Percentiles rank a stretch among this genome's conserved stretches.
phyloP scores from a whole-genome alignment of 495 filamentous ascomycete genomes.

The Aspergillus conjunctus region DNA sequence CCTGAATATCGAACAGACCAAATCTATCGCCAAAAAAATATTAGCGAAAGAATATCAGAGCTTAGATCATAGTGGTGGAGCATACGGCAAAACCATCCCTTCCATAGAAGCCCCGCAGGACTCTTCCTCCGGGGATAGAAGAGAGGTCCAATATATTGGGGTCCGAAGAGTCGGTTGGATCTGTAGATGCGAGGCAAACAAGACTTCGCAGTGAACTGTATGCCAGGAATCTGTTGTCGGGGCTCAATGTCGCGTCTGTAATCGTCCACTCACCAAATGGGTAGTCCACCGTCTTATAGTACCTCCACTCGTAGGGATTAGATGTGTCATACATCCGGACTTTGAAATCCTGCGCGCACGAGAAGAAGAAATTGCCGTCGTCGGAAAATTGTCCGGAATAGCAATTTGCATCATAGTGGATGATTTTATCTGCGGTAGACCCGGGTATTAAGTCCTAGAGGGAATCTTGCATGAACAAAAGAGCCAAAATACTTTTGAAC shows the following conservation, averaged over 20 bases:
- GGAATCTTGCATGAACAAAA: constrained; percentile 13
- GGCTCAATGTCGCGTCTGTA: constrained; percentile 89
- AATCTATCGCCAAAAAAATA: constrained; percentile 57
- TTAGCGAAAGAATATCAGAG: constrained; percentile 11
- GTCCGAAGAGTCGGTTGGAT: constrained; percentile 76
- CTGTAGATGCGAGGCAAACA: constrained; percentile 84
- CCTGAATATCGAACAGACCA: constrained; percentile 93
- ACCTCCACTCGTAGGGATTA: constrained; percentile 91
- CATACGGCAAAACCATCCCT: constrained; percentile 55
- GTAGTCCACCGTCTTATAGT: constrained; percentile 90
- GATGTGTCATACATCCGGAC: constrained; percentile 98
- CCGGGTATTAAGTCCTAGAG: constrained; percentile 63
- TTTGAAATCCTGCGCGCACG: constrained; percentile 88
- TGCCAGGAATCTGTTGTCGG: constrained; percentile 87
- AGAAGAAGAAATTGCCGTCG: constrained; percentile 97
- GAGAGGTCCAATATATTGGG: constrained; percentile 75
- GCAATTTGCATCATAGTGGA: constrained; percentile 80
- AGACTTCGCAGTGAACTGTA: constrained; percentile 82
- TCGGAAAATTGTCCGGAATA: constrained; percentile 97
- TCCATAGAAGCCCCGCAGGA: constrained; percentile 40
- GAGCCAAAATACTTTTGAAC: not conserved
- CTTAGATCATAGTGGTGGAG: constrained; percentile 12
- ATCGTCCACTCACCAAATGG: constrained; percentile 92
- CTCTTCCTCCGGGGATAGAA: constrained; percentile 42
- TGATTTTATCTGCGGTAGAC: constrained; percentile 79